Evolutionary conservation across 2,329 filamentous ascomycete species (phyloP), one percentile per base, ranked within the genome.

Genomic region (Dothistroma pini): DNA sequence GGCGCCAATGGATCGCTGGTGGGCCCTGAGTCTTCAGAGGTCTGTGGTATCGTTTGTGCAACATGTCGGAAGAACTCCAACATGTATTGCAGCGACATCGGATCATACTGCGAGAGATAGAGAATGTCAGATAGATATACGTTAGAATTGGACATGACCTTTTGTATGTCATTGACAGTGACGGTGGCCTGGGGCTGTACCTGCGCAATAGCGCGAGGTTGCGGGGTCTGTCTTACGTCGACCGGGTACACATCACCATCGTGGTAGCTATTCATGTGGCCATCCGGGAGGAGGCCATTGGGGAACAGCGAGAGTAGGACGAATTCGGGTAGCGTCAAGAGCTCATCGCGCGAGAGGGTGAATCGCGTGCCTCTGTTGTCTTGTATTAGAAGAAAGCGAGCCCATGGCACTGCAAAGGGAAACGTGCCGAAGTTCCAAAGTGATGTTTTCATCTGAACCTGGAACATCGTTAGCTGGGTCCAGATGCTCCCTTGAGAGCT

Each of bases 301-400:
- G 95, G 95, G 71, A 99, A 99, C 47, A 99, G 83, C n/a, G 95
- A 99, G 47, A 99, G 82, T 50, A 99, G 84, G 51, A 99, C 95
- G 72, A 99, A 99, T 80, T 99, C 95, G 57, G 95, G 95, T 54
- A 99, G 83, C 10, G 95, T 99, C 66, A 99, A 81, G 56, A 99
- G 84, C 77, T 99, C 95, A 73, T 99, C 95, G 74, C 95, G 84
- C 14, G 93, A 97, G 54, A 99, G 85, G 19, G 93, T 93, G 76
- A 99, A 99, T 68, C 91, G 88, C 60, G 89, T 95, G 68, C 93
- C 95, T 77, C 95, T 97, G 71, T 57, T 19, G 4, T 59, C 25
- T 25, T 14, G 49, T 64, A 77, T 71, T 64, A 67, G 65, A 63
- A 58, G 29, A 32, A 32, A 21, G 25, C 31, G 7, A 9, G 12